Base-by-base conservation (phyloP, 352 stramenopile species). In the Globisporangium barbulae region DNA sequence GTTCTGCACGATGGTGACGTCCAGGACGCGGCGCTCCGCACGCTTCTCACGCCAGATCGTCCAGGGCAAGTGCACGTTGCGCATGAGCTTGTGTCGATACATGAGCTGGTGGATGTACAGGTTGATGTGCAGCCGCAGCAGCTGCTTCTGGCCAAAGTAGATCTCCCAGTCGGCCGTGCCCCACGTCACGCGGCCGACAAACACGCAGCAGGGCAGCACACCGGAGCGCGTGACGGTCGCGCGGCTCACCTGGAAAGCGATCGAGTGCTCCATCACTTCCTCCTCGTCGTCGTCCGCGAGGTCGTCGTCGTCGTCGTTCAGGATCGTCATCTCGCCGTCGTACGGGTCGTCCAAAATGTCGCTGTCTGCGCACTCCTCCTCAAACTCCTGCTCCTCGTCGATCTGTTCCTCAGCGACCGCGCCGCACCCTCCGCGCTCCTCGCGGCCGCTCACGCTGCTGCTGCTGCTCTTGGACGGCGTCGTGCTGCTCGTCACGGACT, bases 91-190 rank as follows among this genome's bases (percentile, higher is more conserved):
- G n/a, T 74, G 76, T 8, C 72, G 67, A 22, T 84, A 78, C n/a
- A 81, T 59, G 2, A 90, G 62, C 33, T 79, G 74, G 55, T 90
- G 75, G 2, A 79, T 31, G 25, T 78, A 72, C 10, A 94, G 53
- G 59, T 84, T 85, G 3, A 88, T 44, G 63, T 95, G 85, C 50
- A 95, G 71, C 17, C 85, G 76, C 59, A 95, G 56, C 5, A 95
- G 61, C 54, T 95, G 85, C 70, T 95, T 95, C 68, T 95, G 87
- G 31, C 81, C 81, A 63, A 95, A 95, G 65, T 91, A 89, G 44
- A 94, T 83, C 71, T 93, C 82, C 87, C 87, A 95, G 56, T 91
- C 78, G 12, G 85, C 78, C 2, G 77, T 84, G n/a, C 74, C 81
- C 85, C 78, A 94, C 25, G 76, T 82, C 48, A 95, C 87, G 57